Evolutionary conservation across 2,329 filamentous ascomycete species (phyloP), one percentile per base, ranked within the genome.

Genomic region (Xylogone sp.): DNA sequence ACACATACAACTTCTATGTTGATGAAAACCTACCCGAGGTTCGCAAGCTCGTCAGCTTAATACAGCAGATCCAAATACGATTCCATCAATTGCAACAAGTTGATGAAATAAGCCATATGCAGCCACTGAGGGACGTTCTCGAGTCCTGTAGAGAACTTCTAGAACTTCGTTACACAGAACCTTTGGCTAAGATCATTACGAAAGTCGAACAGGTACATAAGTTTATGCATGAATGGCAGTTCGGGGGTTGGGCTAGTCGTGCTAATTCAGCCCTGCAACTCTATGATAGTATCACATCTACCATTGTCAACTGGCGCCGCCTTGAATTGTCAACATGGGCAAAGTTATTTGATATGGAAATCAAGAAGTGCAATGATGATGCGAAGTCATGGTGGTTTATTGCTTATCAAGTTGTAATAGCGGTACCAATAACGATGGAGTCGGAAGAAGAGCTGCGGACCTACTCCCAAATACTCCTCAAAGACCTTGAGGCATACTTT

Each of bases 361-460:
- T 84, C 34, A 77, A 82, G 49, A 90, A 87, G 61, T 91, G 86
- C 60, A 76, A 85, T 20, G 81, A 89, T 46, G 86, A 90, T 63
- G 91, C 93, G 2, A 86, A 84, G 61, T 86, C 87, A 16, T 99
- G 94, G 94, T 99, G 92, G 86, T 99, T 97, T 62, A 80, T 97
- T 53, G 91, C 93, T 1, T 99, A 97, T 63, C 90, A 97, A 68
- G 90, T 87, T 3, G 82, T 96, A 42, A 80, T 99, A 59, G 86
- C 84, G 56, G 86, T 84, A 2, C 87, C 92, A 0, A 75, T 89
- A 49, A 79, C 82, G 19, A 77, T 93, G 54, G 76, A 82, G 51
- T 76, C 79, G 21, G 77, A 75, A 1, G 70, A 79, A 20, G 79
- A 84, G 45, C 70, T 95, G 52, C 72, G 75, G 31, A 68, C 72